Evolutionary conservation across 176 grass and related monocot genomes (phyloP).

Genomic region (Themeda triandra): DNA sequence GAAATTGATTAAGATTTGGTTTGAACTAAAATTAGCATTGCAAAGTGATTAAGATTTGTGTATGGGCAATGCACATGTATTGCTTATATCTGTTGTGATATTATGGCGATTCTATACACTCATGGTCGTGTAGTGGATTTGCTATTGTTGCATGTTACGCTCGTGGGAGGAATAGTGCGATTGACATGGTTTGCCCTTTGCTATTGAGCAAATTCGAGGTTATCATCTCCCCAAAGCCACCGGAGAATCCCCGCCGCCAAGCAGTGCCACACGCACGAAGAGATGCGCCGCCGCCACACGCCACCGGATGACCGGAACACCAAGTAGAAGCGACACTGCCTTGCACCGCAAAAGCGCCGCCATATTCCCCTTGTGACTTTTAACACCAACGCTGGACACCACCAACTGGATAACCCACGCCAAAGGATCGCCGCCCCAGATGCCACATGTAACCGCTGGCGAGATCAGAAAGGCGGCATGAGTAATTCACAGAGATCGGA

Average conservation of each 20-base stretch:
- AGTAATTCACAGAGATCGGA: not conserved
- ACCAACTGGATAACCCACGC: not conserved
- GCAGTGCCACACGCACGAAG: too few relatives aligned
- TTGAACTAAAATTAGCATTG: too few relatives aligned
- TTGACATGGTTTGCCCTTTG: not conserved
- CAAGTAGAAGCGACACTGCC: not conserved
- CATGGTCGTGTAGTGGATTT: too few relatives aligned
- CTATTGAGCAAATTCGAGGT: not conserved
- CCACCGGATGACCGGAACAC: not conserved
- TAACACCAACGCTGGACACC: not conserved
- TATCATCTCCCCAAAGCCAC: not conserved
- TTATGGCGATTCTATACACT: too few relatives aligned
- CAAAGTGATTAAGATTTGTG: too few relatives aligned
- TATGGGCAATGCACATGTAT: too few relatives aligned
- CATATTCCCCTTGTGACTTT: not conserved
- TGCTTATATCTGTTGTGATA: too few relatives aligned
- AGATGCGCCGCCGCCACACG: too few relatives aligned
- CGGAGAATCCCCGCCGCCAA: not conserved
- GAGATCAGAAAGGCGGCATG: not conserved
- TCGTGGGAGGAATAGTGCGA: too few relatives aligned
- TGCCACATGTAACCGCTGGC: not conserved
- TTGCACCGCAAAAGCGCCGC: not conserved
- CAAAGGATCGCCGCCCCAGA: not conserved
- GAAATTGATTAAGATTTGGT: too few relatives aligned
- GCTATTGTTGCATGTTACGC: too few relatives aligned